phyloP scores from a whole-genome alignment of 2,329 filamentous ascomycete genomes.

The Coniochaeta ligniaria region DNA sequence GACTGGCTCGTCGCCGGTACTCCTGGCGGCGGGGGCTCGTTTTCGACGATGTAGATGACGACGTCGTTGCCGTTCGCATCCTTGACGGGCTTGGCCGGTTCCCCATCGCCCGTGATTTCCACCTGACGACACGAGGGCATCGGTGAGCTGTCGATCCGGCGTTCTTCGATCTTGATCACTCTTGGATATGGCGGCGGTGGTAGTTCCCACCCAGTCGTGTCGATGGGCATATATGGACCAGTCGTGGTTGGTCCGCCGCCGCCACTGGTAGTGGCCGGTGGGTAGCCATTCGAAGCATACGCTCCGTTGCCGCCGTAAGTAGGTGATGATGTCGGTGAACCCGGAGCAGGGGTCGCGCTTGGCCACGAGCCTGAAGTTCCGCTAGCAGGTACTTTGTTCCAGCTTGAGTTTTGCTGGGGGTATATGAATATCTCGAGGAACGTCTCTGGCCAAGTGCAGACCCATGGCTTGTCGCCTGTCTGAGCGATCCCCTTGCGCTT shows the following conservation, averaged over 20 bases:
- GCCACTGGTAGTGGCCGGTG: not conserved
- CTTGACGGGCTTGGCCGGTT: constrained; percentile 24
- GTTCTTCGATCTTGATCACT: constrained; percentile 48
- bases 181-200: constrained; percentile 36
- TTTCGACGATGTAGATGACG: constrained; percentile 36
- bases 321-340: not conserved
- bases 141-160: constrained; percentile 30
- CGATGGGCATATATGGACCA: constrained; percentile 5
- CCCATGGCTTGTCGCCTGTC: constrained; percentile 47
- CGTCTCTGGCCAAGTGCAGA: constrained; percentile 51
- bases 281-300: not conserved
- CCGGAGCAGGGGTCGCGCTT: not conserved
- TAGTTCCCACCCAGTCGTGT: constrained; percentile 8
- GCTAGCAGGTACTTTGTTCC: constrained; percentile 9
- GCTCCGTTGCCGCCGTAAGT: not conserved
- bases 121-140: constrained; percentile 41
- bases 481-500: constrained; percentile 31
- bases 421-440: constrained; percentile 52
- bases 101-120: constrained; percentile 30
- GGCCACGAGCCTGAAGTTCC: not conserved
- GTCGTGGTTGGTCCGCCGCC: constrained; percentile 9
- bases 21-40: constrained; percentile 12
- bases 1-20: constrained; percentile 3
- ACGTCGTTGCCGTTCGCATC: constrained; percentile 31
- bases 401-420: constrained; percentile 41